Evolutionary conservation across 352 stramenopile genomes (phyloP).

Genomic region (Phytopythium boreale): DNA sequence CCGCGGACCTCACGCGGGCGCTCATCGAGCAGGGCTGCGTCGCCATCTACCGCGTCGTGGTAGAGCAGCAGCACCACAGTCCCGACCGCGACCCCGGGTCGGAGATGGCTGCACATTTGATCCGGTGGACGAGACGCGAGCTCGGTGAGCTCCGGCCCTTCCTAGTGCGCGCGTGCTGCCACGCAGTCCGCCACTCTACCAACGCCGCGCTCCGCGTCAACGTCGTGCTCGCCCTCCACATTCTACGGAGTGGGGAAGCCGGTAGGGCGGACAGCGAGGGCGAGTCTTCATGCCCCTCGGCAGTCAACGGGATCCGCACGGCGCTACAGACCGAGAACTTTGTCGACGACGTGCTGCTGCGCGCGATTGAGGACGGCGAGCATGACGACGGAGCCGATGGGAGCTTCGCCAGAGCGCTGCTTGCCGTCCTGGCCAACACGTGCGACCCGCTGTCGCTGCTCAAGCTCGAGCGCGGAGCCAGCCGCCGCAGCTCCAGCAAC

Average conservation of each 20-base stretch:
- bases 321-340: constrained; percentile 24
- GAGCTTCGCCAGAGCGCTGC: constrained; percentile 18
- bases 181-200: constrained; percentile 28
- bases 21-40: constrained; percentile 52
- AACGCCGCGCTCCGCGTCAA: constrained; percentile 43
- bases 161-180: constrained; percentile 20
- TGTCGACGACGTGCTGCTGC: constrained; percentile 14
- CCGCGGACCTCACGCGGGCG: constrained; percentile 28
- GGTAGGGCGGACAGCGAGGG: background rate
- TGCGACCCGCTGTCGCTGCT: constrained; percentile 37
- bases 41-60: constrained; percentile 22
- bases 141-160: constrained; percentile 19
- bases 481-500: background rate
- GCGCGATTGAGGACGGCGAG: constrained; percentile 13
- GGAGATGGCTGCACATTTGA: constrained; percentile 21
- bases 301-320: constrained; percentile 7
- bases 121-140: constrained; percentile 6
- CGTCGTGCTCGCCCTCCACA: constrained; percentile 34
- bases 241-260: constrained; percentile 12
- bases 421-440: constrained; percentile 19
- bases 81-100: constrained; percentile 14
- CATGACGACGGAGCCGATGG: constrained; percentile 8
- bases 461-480: constrained; percentile 22
- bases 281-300: constrained; percentile 20
- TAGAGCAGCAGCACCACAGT: constrained; percentile 7